Percentiles rank a stretch among this genome's conserved stretches.
Conservation (phyloP, 768 basidiomycete species). For the Naganishia onofrii region DNA sequence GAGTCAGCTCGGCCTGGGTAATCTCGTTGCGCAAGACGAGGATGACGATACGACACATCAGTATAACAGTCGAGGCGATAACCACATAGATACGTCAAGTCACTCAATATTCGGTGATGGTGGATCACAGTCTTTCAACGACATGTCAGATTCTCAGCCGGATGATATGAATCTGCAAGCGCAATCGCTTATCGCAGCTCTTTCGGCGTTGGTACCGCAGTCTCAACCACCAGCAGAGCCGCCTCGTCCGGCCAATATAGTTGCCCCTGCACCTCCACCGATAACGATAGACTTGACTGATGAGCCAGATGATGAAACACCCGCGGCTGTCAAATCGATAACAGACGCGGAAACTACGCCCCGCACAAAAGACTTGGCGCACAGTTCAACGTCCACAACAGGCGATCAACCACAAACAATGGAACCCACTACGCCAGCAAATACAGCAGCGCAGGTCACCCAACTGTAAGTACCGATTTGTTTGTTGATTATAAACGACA, state of each 20-base stretch:
- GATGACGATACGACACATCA: slow-evolving; percentile 9
- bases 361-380: neutral
- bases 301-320: slow-evolving; percentile 5
- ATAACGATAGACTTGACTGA: slow-evolving; percentile 18
- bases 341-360: neutral
- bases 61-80: neutral
- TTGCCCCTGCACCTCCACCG: neutral
- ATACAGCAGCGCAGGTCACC: neutral
- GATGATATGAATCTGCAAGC: slow-evolving; percentile 26
- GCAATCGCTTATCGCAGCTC: slow-evolving; percentile 15
- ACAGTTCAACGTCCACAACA: neutral
- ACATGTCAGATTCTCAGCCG: neutral
- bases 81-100: neutral
- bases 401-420: neutral
- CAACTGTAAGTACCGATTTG: neutral
- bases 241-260: neutral
- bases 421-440: neutral
- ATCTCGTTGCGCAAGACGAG: slow-evolving; percentile 14
- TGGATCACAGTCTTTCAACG: neutral
- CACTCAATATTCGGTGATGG: neutral
- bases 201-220: slow-evolving; percentile 10
- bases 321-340: neutral
- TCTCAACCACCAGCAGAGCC: slow-evolving; percentile 1
- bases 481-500: neutral
- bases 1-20: slow-evolving; percentile 6